Conservation (phyloP, 345 rosid genomes). For the Salix viminalis region DNA sequence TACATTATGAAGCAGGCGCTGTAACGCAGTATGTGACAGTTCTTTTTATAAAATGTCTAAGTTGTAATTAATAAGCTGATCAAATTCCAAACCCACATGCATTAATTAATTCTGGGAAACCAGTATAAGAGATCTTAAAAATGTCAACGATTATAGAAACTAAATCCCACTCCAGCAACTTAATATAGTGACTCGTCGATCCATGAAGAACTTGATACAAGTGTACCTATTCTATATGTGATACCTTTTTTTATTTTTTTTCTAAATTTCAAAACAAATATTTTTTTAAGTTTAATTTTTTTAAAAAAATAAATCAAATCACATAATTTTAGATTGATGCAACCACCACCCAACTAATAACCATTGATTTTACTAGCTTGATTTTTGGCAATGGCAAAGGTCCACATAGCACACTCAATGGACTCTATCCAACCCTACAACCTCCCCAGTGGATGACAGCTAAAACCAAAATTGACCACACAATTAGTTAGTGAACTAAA, state of each 20-base stretch:
- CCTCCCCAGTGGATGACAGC: conserved; percentile 29
- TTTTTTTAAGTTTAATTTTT: no score
- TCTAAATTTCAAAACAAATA: no score
- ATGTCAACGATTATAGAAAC: background rate
- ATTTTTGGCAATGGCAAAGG: background rate
- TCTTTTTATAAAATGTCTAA: background rate
- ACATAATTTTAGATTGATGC: no score
- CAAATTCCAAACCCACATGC: background rate
- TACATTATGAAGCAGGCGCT: background rate
- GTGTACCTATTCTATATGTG: no score
- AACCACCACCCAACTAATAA: no score
- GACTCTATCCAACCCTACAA: conserved; percentile 48
- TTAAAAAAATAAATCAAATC: no score
- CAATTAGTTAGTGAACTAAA: background rate
- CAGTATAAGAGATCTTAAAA: no score
- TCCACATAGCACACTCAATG: background rate
- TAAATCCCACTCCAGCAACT: no score
- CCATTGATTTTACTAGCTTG: no score
- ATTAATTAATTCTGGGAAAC: background rate
- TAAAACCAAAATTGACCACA: conserved; percentile 11
- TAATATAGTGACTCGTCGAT: no score
- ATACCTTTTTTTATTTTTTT: no score
- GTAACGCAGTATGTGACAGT: background rate
- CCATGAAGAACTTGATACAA: no score
- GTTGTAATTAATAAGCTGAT: background rate